Conservation (phyloP, 2,329 filamentous ascomycete genomes). For the Fusarium coffeatum region DNA sequence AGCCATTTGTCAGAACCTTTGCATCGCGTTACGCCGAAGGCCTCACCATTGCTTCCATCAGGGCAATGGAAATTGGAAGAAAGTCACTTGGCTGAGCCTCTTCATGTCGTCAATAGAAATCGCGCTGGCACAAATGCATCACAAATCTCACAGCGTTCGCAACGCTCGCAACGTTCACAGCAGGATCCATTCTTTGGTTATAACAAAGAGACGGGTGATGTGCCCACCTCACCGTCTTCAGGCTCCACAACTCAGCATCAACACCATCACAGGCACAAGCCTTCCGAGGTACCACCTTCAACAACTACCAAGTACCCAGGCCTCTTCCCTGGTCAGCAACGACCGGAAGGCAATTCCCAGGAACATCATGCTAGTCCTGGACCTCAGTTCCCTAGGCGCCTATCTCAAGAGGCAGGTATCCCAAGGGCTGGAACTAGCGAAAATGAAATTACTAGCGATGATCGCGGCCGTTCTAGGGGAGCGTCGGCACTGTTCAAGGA, state of each 20-base stretch:
- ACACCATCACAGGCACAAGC: constrained; percentile 43
- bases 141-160: constrained; percentile 41
- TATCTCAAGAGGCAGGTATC: constrained; percentile 43
- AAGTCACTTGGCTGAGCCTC: constrained; percentile 63
- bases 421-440: constrained; percentile 48
- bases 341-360: constrained; percentile 33
- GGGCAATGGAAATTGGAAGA: constrained; percentile 65
- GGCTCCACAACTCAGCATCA: constrained; percentile 20
- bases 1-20: constrained; percentile 66
- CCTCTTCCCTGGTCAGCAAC: constrained; percentile 54
- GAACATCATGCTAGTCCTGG: constrained; percentile 14
- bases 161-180: constrained; percentile 41
- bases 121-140: constrained; percentile 48
- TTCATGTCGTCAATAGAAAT: constrained; percentile 52
- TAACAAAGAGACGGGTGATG: constrained; percentile 61
- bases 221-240: constrained; percentile 29
- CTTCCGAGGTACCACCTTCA: constrained; percentile 60
- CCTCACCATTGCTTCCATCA: constrained; percentile 55
- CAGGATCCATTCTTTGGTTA: constrained; percentile 47
- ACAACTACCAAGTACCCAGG: constrained; percentile 63
- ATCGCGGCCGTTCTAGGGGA: constrained; percentile 52
- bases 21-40: constrained; percentile 42
- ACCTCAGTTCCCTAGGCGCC: constrained; percentile 31
- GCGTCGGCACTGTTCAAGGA: constrained; percentile 64
- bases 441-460: constrained; percentile 41